These are phyloP conservation scores for Coniochaeta ligniaria DNA, from an alignment of 2,329 filamentous ascomycete genomes.

Conservation along the genomic window DNA sequence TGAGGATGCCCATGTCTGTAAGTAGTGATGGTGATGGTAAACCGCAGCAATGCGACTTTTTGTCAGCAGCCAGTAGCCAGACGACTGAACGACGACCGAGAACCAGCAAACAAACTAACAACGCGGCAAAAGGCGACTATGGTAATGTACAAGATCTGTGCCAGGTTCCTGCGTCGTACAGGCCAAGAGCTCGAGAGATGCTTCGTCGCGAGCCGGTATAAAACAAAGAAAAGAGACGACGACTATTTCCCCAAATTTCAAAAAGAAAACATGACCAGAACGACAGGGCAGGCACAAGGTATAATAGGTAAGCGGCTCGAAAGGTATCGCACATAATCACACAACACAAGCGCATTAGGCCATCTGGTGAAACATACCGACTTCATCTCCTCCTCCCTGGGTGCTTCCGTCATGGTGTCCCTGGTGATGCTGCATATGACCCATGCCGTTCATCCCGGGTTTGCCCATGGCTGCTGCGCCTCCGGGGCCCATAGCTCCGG, in stretches of 20 bases:
- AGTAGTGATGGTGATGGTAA: constrained; percentile 23
- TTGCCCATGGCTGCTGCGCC: constrained; percentile 52
- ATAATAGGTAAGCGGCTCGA: constrained; percentile 18
- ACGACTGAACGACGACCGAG: constrained; percentile 28
- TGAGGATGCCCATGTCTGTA: constrained; percentile 20
- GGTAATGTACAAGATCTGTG: constrained; percentile 50
- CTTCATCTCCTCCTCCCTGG: constrained; percentile 69
- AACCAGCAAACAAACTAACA: constrained; percentile 36
- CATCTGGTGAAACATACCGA: constrained; percentile 98
- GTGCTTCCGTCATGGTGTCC: constrained; percentile 60
- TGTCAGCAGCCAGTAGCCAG: constrained; percentile 24
- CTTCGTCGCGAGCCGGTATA: constrained; percentile 23
- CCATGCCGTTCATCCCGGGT: constrained; percentile 60
- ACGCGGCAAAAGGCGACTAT: constrained; percentile 31
- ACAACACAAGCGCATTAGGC: constrained; percentile 44
- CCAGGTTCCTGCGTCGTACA: constrained; percentile 29
- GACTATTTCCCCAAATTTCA: constrained; percentile 20
- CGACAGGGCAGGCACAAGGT: constrained; percentile 18
- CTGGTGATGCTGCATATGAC: constrained; percentile 68
- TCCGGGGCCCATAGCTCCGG: constrained; percentile 55
- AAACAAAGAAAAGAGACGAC: constrained; percentile 14
- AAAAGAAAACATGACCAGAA: constrained; percentile 15
- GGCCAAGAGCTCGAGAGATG: constrained; percentile 22
- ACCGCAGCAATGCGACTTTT: constrained; percentile 23
- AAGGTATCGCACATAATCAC: constrained; percentile 22